These are phyloP conservation scores for Acanthochlamys bracteata DNA, from an alignment of 106 monocot genomes.

Conservation along the genomic window DNA sequence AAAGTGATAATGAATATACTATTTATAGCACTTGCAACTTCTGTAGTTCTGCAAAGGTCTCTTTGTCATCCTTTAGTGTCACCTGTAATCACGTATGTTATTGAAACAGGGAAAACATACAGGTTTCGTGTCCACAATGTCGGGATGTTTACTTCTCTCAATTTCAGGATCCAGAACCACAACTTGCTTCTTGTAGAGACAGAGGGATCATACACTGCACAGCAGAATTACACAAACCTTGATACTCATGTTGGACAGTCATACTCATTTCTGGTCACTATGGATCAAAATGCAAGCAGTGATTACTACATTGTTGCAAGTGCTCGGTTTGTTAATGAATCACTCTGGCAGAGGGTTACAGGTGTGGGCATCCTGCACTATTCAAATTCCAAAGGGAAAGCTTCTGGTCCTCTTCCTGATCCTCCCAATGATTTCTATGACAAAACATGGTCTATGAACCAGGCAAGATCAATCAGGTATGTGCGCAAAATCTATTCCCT, in stretches of 20 bases:
- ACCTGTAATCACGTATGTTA: too few relatives aligned
- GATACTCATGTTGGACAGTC: slow-evolving; percentile 88
- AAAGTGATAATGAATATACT: too few relatives aligned
- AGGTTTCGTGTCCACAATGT: slow-evolving; percentile 74
- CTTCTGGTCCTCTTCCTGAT: slow-evolving; percentile 64
- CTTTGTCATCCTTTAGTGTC: too few relatives aligned
- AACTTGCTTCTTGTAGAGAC: slow-evolving; percentile 72
- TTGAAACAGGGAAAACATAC: slow-evolving; percentile 62
- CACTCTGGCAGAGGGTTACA: slow-evolving; percentile 48
- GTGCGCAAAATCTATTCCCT: not conserved
- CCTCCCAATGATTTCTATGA: slow-evolving; percentile 65
- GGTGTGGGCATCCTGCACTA: slow-evolving; percentile 74
- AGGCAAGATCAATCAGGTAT: slow-evolving; percentile 73
- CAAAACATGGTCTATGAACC: slow-evolving; percentile 69
- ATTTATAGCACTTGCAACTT: too few relatives aligned
- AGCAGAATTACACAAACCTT: slow-evolving; percentile 60
- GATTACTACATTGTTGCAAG: slow-evolving; percentile 87
- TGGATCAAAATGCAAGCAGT: slow-evolving; percentile 76
- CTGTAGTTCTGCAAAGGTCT: too few relatives aligned
- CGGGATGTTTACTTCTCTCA: slow-evolving; percentile 64
- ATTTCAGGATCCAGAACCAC: slow-evolving; percentile 77
- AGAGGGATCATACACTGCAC: slow-evolving; percentile 72
- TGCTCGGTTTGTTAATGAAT: slow-evolving; percentile 69
- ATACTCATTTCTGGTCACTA: slow-evolving; percentile 73
- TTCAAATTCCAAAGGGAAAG: slow-evolving; percentile 65